Evolutionary conservation across 306 rosid species (phyloP), one percentile per base, ranked within the genome.

Genomic region (Carpinus fangiana): DNA sequence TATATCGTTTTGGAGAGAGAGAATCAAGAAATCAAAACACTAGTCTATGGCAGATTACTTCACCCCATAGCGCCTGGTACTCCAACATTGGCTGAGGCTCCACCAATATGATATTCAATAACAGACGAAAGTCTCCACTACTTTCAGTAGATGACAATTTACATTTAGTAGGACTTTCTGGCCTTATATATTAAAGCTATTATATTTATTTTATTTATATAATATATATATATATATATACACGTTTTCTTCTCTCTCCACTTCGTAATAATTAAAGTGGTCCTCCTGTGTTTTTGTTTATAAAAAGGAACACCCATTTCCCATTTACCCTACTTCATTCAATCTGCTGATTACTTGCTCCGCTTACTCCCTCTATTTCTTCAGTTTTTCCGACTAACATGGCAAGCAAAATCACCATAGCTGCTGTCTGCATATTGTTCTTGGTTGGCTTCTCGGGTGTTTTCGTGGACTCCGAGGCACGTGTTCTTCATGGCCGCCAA

Each of bases 231-330:
- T 31, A 31, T 31, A 31, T 31, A 31, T 31, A 2, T 31, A 2
- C 2, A 31, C 34, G 55, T 51, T 36, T 64, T 73, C 45, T 56
- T 66, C 73, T 8, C 67, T 66, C 67, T 66, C 73, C 82, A 60
- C 73, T 59, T 56, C n/a, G 20, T 54, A 16, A 16, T 54, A 54
- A 54, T 6, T 54, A 18, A 17, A 17, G 7, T 18, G 18, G 21
- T 18, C 18, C 21, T 20, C 41, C 41, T 57, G 3, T 28, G 7
- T 54, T 7, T 55, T 1, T 41, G 54, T 12, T 80, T 75, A 83
- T 83, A 83, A 70, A 83, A 79, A 26, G 52, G 31, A 26, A 61
- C 45, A 21, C 72, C 62, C 60, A 41, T 61, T 23, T 11, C 74
- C 72, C 56, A 54, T 62, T 54, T 68, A 67, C 34, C 34, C 34